phyloP scores from a whole-genome alignment of 2,329 filamentous ascomycete genomes.

The Orbilia oligospora region DNA sequence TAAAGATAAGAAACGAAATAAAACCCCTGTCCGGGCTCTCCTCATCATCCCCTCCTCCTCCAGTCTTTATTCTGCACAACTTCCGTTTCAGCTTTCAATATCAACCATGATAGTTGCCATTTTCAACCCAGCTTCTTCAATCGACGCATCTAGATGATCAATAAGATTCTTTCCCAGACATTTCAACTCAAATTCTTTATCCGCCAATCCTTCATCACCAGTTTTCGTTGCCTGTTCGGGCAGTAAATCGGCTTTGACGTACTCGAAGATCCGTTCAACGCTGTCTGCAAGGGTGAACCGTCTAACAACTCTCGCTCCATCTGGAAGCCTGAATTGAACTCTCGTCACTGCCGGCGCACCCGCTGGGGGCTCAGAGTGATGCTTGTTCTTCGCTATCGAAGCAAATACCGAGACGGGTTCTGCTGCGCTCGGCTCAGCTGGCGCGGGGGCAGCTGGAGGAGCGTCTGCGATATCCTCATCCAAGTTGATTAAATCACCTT shows the following conservation, averaged over 20 bases:
- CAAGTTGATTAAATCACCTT: slow-evolving; percentile 67
- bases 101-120: slow-evolving; percentile 97
- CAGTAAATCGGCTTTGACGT: slow-evolving; percentile 89
- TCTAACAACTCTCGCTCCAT: slow-evolving; percentile 82
- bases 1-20: not conserved
- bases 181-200: slow-evolving; percentile 83
- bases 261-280: slow-evolving; percentile 91
- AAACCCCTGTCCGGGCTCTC: too few species aligned
- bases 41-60: not conserved
- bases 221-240: slow-evolving; percentile 76
- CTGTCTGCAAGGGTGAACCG: slow-evolving; percentile 83
- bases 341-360: slow-evolving; percentile 82
- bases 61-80: not conserved
- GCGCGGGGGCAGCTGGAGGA: slow-evolving; percentile 59
- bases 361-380: slow-evolving; percentile 83
- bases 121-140: slow-evolving; percentile 86
- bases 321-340: slow-evolving; percentile 91
- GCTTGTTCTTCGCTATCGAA: slow-evolving; percentile 78
- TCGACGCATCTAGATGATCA: slow-evolving; percentile 78
- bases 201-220: slow-evolving; percentile 70
- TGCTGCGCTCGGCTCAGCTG: slow-evolving; percentile 62
- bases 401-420: slow-evolving; percentile 73
- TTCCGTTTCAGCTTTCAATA: slow-evolving; percentile 75
- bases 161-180: slow-evolving; percentile 89
- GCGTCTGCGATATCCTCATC: slow-evolving; percentile 62